A percentile compares a stretch with the other conserved stretches of the same genome.
These are phyloP conservation scores for Entomortierella beljakovae DNA, from an alignment of 192 early-diverging fungal species.

Conservation along the genomic window DNA sequence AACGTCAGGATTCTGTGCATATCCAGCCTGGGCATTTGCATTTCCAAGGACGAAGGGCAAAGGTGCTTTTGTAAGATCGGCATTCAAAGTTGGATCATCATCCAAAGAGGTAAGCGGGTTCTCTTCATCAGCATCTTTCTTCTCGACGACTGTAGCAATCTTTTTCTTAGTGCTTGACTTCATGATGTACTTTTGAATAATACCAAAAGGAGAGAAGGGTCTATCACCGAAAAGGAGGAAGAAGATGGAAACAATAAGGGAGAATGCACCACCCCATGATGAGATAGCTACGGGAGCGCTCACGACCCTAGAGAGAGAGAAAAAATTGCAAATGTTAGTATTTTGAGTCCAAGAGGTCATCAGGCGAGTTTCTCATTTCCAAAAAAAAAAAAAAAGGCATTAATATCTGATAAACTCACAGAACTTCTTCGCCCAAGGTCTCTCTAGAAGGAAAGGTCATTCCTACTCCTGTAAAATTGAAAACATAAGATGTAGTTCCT, in stretches of 20 bases:
- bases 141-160: background rate
- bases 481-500: background rate
- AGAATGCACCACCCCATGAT: conserved; percentile 18
- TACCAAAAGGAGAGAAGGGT: conserved; percentile 1
- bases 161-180: conserved; percentile 1
- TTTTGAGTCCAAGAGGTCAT: too few relatives aligned
- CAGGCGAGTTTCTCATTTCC: too few relatives aligned
- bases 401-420: too few relatives aligned
- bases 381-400: too few relatives aligned
- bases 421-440: background rate
- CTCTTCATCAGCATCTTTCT: conserved; percentile 2
- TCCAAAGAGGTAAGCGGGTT: background rate
- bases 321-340: too few relatives aligned
- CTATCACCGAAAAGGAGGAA: conserved; percentile 3
- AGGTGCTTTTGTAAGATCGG: too few relatives aligned
- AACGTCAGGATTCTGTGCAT: background rate
- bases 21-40: background rate
- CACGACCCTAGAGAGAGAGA: background rate
- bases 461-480: background rate
- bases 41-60: background rate
- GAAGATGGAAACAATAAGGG: conserved; percentile 1
- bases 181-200: conserved; percentile 13
- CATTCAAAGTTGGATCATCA: background rate
- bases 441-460: background rate
- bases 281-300: conserved; percentile 4